Conservation (phyloP, 129 eudicot species). For the Flaveria sonorensis region DNA sequence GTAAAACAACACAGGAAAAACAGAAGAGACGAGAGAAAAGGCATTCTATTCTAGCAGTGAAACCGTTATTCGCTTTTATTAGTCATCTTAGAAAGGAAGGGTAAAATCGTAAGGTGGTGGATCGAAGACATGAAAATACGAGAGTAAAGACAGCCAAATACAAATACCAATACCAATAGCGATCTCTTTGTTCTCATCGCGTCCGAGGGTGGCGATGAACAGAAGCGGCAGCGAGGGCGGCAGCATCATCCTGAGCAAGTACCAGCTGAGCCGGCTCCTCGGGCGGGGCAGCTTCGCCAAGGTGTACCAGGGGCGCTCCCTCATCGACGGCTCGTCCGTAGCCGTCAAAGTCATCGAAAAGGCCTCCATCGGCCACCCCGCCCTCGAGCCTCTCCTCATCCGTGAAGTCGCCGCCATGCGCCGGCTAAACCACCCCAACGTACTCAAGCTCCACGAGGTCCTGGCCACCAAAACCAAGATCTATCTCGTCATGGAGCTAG, state of each 20-base stretch:
- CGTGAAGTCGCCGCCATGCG: conserved; percentile 88
- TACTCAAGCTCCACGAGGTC: conserved; percentile 71
- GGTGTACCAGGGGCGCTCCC: conserved; percentile 53
- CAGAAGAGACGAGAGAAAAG: no score
- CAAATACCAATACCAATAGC: no score
- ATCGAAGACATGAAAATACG: conserved; percentile 21
- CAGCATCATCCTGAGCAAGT: conserved; percentile 54
- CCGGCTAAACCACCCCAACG: conserved; percentile 67
- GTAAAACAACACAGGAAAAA: no score
- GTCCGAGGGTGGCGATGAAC: no score
- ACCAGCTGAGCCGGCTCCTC: conserved; percentile 62
- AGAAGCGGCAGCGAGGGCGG: conserved; percentile 58
- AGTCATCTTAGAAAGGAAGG: not conserved
- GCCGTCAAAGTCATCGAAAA: conserved; percentile 78
- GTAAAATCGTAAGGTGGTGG: conserved; percentile 5
- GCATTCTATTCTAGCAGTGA: no score
- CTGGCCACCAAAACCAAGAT: conserved; percentile 77
- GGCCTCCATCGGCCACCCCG: conserved; percentile 38
- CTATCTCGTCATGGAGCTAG: conserved; percentile 92
- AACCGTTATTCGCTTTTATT: no score
- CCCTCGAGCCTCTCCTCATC: conserved; percentile 62
- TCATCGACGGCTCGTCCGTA: conserved; percentile 40
- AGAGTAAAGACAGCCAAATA: conserved; percentile 38
- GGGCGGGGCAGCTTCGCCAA: conserved; percentile 90
- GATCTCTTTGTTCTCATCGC: no score